Evolutionary conservation across 2,329 filamentous ascomycete genomes (phyloP), one percentile per base, ranked within the genome.

Genomic region (Monascus ruber): DNA sequence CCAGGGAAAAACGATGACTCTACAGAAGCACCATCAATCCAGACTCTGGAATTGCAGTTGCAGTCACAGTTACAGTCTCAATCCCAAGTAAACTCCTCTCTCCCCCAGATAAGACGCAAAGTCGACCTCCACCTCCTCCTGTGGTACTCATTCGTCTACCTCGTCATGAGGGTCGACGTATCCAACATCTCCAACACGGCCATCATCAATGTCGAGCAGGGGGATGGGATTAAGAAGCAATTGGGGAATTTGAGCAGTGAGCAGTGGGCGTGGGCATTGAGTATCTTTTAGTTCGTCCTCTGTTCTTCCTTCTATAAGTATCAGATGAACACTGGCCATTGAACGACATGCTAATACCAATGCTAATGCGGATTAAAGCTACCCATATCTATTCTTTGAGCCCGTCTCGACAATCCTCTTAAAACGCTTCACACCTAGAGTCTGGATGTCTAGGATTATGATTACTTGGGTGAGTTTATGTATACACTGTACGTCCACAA

Each of bases 141-240:
- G 27, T 49, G 43, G 47, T 49, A 49, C 32, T 47, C 45, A 5
- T 26, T 45, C 17, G 47, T 49, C 11, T 49, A 48, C 31, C 40
- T 48, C 25, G 40, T 48, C 31, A 44, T 47, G 26, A 38, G 46
- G 26, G 47, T 49, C 29, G 42, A 49, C 31, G 44, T 46, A n/a
- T 42, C 40, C 31, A 49, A 49, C 42, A 44, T 47, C 34, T 42
- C 44, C 27, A 48, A 48, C 27, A 43, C 46, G 3, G 46, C 46
- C 26, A 49, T 49, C 36, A 47, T 47, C 36, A 47, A 49, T 27
- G 36, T 49, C 31, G 47, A 49, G 37, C 31, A 31, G 29, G 29
- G 29, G 29, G n/a, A 31, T 31, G 29, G 29, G 29, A 31, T 31
- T n/a, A 31, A 31, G 29, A 31, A 31, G 29, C 7, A 31, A 31